A percentile compares a stretch with the other conserved stretches of the same genome.
Conservation (phyloP, 1,284 basidiomycete genomes). For the Sphaerobolus stellatus region DNA sequence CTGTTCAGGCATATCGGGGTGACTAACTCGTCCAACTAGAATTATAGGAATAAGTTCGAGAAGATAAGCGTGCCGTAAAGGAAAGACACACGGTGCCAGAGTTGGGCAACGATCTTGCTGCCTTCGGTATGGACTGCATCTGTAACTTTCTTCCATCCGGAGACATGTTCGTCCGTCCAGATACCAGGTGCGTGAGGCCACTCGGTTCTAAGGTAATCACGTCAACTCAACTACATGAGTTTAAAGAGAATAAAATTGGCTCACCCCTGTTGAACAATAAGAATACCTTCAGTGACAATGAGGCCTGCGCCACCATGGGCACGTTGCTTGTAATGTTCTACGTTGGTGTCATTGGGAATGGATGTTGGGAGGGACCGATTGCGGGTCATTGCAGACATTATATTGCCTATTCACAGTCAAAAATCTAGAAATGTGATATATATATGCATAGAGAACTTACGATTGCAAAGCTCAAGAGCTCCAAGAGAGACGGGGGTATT, state of each 20-base stretch:
- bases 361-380: conserved; percentile 32
- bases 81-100: not conserved
- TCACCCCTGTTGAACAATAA: conserved; percentile 41
- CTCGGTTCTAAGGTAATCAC: conserved; percentile 26
- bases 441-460: too few species aligned
- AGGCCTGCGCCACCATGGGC: conserved; percentile 40
- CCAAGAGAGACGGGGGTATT: too few species aligned
- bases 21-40: conserved; percentile 36
- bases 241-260: conserved; percentile 9
- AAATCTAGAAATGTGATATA: too few species aligned
- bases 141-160: conserved; percentile 38
- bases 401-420: conserved; percentile 28
- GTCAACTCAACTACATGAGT: not conserved
- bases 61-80: not conserved
- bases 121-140: conserved; percentile 44
- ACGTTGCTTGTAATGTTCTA: conserved; percentile 48
- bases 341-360: conserved; percentile 34
- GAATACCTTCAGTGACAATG: conserved; percentile 45
- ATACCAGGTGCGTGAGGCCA: conserved; percentile 35
- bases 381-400: conserved; percentile 37
- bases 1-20: conserved; percentile 26
- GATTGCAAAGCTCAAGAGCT: too few species aligned
- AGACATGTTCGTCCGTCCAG: conserved; percentile 34
- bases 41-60: not conserved
- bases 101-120: conserved; percentile 40